These are phyloP conservation scores for Fennellomyces sp. DNA, from an alignment of 371 early-diverging fungal genomes.

Conservation along the genomic window DNA sequence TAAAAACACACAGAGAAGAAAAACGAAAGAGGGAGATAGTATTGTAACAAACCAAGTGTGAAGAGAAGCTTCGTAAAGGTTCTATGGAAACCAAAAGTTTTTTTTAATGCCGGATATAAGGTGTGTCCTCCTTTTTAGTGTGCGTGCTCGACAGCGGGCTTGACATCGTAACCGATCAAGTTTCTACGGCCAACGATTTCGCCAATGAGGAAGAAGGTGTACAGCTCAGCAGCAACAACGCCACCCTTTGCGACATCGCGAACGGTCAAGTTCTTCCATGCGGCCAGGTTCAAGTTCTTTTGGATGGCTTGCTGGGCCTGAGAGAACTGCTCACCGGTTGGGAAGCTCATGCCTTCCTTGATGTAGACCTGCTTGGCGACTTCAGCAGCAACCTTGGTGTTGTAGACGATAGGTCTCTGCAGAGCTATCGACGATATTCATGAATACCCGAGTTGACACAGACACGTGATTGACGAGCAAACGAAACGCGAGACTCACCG, in stretches of 20 bases:
- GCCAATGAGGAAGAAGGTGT: constrained; percentile 74
- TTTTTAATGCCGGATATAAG: neutral
- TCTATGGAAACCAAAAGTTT: neutral
- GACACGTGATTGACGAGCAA: neutral
- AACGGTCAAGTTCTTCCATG: constrained; percentile 56
- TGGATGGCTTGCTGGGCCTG: constrained; percentile 56
- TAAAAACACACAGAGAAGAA: no score
- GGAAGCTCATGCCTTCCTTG: constrained; percentile 73
- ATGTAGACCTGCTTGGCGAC: constrained; percentile 73
- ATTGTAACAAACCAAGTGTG: neutral
- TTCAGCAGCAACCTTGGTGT: constrained; percentile 68
- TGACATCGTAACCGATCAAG: constrained; percentile 71
- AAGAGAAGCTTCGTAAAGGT: neutral
- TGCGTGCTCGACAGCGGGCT: constrained; percentile 47
- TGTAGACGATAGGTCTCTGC: constrained; percentile 57
- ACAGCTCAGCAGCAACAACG: constrained; percentile 66
- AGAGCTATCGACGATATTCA: constrained; percentile 24
- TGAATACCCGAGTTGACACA: neutral
- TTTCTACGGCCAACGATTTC: constrained; percentile 77
- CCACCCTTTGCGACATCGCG: constrained; percentile 55
- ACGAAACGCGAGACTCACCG: constrained; percentile 22
- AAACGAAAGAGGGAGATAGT: neutral
- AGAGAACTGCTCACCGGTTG: constrained; percentile 57
- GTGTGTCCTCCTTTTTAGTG: constrained; percentile 1
- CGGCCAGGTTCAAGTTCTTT: constrained; percentile 48